Evolutionary conservation across 768 basidiomycete genomes (phyloP).

Genomic region (Kondoa malvinella): DNA sequence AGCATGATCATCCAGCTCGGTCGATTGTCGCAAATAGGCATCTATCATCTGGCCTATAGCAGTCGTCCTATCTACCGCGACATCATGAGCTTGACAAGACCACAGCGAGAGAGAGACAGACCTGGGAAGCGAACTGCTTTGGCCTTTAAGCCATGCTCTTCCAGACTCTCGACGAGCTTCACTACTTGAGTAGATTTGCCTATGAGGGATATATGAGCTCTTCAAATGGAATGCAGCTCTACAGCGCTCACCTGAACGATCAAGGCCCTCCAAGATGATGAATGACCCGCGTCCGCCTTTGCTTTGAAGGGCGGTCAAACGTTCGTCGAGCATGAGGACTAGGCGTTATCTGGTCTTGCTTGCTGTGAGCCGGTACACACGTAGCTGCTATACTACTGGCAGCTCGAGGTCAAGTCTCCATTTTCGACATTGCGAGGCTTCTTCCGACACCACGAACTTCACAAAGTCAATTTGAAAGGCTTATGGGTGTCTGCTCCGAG

Average conservation of each 20-base stretch:
- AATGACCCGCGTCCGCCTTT: constrained; percentile 8
- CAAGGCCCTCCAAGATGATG: constrained; percentile 13
- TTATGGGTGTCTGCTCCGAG: too few relatives aligned
- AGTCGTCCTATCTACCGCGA: constrained; percentile 63
- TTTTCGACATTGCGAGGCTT: too few relatives aligned
- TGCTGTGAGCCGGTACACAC: too few relatives aligned
- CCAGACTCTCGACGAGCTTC: constrained; percentile 43
- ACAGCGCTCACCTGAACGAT: constrained; percentile 17
- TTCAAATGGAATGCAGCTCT: constrained; percentile 83
- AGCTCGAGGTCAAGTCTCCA: too few relatives aligned
- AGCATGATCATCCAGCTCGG: constrained; percentile 76
- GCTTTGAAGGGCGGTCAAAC: too few relatives aligned
- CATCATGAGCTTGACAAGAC: neutral
- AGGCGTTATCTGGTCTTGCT: too few relatives aligned
- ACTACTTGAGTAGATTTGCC: constrained; percentile 82
- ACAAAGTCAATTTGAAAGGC: too few relatives aligned
- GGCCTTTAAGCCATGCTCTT: constrained; percentile 36
- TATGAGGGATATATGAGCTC: constrained; percentile 83
- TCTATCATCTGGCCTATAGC: constrained; percentile 85
- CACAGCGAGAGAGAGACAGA: constrained; percentile 30
- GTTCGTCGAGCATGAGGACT: too few relatives aligned
- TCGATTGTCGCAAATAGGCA: constrained; percentile 62
- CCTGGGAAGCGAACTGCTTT: constrained; percentile 77
- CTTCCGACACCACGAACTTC: too few relatives aligned
- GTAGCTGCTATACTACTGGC: too few relatives aligned